Base-by-base conservation (phyloP, 176 grass and related monocot species). In the Lolium multiflorum region DNA sequence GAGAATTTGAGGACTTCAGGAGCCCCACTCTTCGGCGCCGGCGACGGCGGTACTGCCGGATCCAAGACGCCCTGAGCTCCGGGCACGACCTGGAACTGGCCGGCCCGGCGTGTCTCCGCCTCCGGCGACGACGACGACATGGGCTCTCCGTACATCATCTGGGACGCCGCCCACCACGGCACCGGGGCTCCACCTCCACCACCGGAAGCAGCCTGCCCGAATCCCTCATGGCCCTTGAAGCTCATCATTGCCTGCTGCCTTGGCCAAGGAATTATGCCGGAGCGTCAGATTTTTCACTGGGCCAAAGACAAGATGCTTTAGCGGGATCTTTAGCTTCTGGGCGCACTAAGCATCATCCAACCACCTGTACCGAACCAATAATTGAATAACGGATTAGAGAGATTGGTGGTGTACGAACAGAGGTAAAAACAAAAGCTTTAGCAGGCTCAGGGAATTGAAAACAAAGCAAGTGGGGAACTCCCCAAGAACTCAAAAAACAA, bases 161-260 rank as follows among this genome's bases (percentile, higher is more conserved):
- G 96, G 49, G 88, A 66, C 67, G 88, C 91, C 59, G 92, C 63
- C 96, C 93, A 94, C 91, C 96, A 95, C 37, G 93, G 89, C 76
- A 87, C 41, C 22, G 88, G 67, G 39, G 78, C 80, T 74, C 85
- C 84, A 58, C 65, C 76, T 73, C 85, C 89, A 74, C 31, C 31
- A 35, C 20, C 2, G 20, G 76, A 77, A 48, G 61, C 57, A 13
- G 59, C 85, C 58, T 88, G 85, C 31, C 62, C 90, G 69, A 88
- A 64, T 68, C 86, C 86, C 13, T 85, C 86, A 11, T 82, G 82
- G 82, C 46, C 47, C 82, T 91, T 88, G 90, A 91, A 91, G 86
- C 72, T 85, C 90, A 88, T 88, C 90, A 91, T 91, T 10, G 31
- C 31, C 31, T 35, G 79, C 65, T 11, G 63, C 44, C 44, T 35